phyloP scores from a whole-genome alignment of 83 land plant species.

The Isoetes engelmannii region DNA sequence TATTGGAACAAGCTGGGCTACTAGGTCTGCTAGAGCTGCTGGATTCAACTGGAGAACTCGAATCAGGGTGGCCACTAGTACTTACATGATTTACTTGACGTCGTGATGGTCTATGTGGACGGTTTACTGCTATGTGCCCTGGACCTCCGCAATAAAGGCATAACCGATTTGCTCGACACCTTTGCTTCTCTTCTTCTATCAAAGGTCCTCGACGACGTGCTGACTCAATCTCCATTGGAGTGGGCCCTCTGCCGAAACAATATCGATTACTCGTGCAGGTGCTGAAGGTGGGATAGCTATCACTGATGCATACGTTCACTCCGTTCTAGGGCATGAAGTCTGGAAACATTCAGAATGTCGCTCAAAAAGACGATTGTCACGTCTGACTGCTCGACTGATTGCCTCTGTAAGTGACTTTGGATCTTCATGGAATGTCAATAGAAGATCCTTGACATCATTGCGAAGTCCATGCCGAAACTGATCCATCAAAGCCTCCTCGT shows the following conservation, averaged over 20 bases:
- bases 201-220: background rate
- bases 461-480: background rate
- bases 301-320: background rate
- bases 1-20: background rate
- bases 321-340: background rate
- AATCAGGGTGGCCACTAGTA: too few species aligned
- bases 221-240: background rate
- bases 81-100: too few species aligned
- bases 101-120: too few species aligned
- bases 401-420: background rate
- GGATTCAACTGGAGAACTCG: too few species aligned
- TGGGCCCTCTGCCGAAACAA: background rate
- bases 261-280: background rate
- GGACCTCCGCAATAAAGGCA: background rate
- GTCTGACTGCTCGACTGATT: background rate
- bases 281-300: background rate
- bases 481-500: background rate
- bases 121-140: background rate
- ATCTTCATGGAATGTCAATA: background rate
- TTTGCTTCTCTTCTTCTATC: background rate
- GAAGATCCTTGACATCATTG: background rate
- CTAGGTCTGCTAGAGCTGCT: background rate
- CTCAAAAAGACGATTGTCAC: background rate
- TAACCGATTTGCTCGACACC: background rate
- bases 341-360: background rate